Conservation (phyloP, 345 rosid genomes). For the Geranium brycei region DNA sequence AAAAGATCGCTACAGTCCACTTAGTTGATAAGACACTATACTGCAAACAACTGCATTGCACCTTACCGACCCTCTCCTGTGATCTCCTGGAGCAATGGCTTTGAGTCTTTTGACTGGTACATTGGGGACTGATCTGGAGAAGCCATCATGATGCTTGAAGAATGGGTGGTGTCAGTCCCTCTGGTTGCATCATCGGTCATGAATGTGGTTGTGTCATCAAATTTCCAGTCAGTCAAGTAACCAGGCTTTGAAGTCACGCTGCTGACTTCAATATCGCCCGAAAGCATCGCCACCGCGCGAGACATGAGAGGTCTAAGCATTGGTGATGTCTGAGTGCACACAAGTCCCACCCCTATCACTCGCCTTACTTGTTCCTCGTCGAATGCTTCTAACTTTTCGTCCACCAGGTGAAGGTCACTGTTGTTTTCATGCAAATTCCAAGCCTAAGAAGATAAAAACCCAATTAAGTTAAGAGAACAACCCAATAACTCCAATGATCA, state of each 20-base stretch:
- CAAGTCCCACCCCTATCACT: conserved; percentile 38
- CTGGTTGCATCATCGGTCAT: conserved; percentile 11
- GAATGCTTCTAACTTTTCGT: conserved; percentile 23
- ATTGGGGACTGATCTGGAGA: background rate
- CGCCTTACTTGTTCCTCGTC: conserved; percentile 35
- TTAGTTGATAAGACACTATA: too few relatives aligned
- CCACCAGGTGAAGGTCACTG: conserved; percentile 28
- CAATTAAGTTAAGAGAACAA: background rate
- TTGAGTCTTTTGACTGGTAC: background rate
- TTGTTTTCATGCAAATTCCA: conserved; percentile 43
- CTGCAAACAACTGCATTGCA: too few relatives aligned
- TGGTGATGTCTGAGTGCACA: conserved; percentile 54
- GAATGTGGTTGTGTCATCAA: conserved; percentile 29
- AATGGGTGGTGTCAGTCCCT: conserved; percentile 6
- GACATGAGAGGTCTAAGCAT: conserved; percentile 51
- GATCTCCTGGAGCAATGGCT: conserved; percentile 12
- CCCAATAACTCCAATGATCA: too few relatives aligned
- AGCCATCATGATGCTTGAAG: conserved; percentile 6
- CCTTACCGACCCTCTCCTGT: conserved; percentile 13
- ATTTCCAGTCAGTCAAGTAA: conserved; percentile 48
- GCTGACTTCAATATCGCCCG: conserved; percentile 53
- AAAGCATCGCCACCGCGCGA: conserved; percentile 50
- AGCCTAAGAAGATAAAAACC: conserved; percentile 32
- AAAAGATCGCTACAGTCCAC: too few relatives aligned
- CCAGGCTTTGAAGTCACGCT: conserved; percentile 29